Conservation (phyloP, 495 filamentous ascomycete genomes). For the Penicillium verhagenii region DNA sequence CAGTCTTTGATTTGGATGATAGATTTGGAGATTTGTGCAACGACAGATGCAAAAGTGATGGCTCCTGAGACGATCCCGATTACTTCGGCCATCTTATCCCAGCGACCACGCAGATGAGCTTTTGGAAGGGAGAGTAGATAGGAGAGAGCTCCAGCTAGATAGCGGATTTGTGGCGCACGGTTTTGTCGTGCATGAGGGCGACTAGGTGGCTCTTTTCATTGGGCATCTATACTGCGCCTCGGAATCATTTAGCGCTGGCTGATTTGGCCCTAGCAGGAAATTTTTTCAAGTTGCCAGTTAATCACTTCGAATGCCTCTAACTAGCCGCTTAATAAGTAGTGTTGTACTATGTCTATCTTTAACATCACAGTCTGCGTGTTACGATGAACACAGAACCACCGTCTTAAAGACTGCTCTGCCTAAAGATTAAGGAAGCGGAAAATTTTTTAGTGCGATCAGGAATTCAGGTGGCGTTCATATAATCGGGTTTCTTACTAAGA, state of each 20-base stretch:
- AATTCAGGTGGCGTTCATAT: no score
- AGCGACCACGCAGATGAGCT: not conserved
- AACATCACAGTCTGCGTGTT: not conserved
- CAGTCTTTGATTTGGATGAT: conserved; percentile 7
- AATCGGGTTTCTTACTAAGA: no score
- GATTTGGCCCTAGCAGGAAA: not conserved
- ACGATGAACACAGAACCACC: not conserved
- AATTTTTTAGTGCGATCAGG: no score
- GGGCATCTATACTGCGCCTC: conserved; percentile 1
- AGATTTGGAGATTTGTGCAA: conserved; percentile 10
- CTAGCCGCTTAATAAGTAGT: not conserved
- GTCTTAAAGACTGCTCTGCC: not conserved
- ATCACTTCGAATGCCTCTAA: not conserved
- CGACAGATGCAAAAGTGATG: conserved; percentile 12
- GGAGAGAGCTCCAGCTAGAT: not conserved
- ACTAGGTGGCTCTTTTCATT: not conserved
- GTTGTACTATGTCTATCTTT: not conserved
- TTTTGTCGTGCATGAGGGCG: not conserved
- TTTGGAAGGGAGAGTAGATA: not conserved
- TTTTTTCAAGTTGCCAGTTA: not conserved
- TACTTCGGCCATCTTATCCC: conserved; percentile 11
- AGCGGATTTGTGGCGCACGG: not conserved
- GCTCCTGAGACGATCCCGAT: conserved; percentile 11
- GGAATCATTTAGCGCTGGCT: not conserved
- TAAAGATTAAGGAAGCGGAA: not conserved